Base-by-base conservation (phyloP, 164 flowering plant species). In the Sedum album region DNA sequence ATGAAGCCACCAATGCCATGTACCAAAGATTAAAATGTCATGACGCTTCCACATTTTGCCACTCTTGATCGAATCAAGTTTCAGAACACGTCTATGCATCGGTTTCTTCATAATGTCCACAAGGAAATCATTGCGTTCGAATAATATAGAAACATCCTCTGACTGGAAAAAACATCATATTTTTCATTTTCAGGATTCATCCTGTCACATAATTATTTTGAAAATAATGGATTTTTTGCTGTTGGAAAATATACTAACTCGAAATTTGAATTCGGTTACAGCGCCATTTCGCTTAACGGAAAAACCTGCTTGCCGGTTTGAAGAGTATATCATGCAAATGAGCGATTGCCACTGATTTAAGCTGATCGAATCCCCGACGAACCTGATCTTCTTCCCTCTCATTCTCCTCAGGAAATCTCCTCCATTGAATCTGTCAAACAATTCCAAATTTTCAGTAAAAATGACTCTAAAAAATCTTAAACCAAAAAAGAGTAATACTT, bases 1-100 rank as follows among this genome's bases (percentile, higher is more conserved):
- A 70, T 82, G 88, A 38, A 63, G 68, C 91, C 91, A 89, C 96
- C 93, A 87, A 62, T 87, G 93, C 71, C 88, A 89, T 0, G 89
- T 74, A 48, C 86, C 86, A 75, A 89, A 89, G 49, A 85, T 78
- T 42, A 89, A 71, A n/a, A 82, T 73, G 67, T 89, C 92, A 5
- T 39, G 74, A 4, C 77, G 83, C 64, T 65, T 81, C 96, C 96
- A 89, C 3, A 55, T 60, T 10, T 79, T 66, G 2, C 82, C 86
- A 31, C 28, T 67, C 1, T 68, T 36, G 25, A 89, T 80, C 13
- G 82, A 76, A 31, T 84, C 91, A 15, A 90, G 73, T 61, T 76
- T 79, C 35, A 90, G 72, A 23, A 88, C 79, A 20, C 66, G 60
- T 9, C 84, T 83, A n/a, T 2, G 1, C 23, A 70, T 55, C 13